Base-by-base conservation (phyloP, 352 stramenopile genomes). In the Aphanomyces stellatus region DNA sequence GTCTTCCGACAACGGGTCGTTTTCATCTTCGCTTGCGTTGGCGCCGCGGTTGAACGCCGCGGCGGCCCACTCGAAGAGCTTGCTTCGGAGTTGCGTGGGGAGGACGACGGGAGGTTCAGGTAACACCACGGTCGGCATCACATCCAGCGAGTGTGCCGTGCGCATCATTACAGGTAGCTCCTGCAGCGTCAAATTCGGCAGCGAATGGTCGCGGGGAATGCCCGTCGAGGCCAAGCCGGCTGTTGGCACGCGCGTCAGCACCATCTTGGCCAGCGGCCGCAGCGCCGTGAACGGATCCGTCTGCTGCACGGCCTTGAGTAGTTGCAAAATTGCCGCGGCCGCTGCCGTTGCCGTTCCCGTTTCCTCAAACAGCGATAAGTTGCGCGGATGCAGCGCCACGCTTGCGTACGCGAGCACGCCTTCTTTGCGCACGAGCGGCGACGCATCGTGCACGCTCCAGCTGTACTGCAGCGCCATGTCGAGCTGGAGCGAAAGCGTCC, bases 231-330 rank as follows among this genome's bases (percentile, higher is more conserved):
- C 75, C 37, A 90, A 69, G 19, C 87, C 76, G 31, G 73, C 76
- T 43, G 76, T 76, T 27, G 88, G 87, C 27, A 90, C 79, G 25
- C 78, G 78, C 37, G 80, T 83, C 1, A 90, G 78, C 34, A 90
- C 80, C 33, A 74, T 65, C 70, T 88, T 88, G 69, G 73, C 88
- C 55, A 63, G 83, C 67, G 69, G 78, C 24, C 70, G 78, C 33
- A 79, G 93, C 71, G 77, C 70, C 13, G 88, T 87, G 65, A 97
- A 95, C 6, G 90, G 81, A 64, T 98, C 93, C 35, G 76, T 77
- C 3, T 90, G 85, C 69, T 97, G 88, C 41, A 97, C 78, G 35
- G 81, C 77, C 55, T 91, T 85, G 24, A 98, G 70, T 40, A 74
- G 72, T 34, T 86, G 76, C 91, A 91, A 98, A 34, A 97, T 85